Conservation (phyloP, 176 grass and related monocot genomes). For the Calamus simplicifolius region DNA sequence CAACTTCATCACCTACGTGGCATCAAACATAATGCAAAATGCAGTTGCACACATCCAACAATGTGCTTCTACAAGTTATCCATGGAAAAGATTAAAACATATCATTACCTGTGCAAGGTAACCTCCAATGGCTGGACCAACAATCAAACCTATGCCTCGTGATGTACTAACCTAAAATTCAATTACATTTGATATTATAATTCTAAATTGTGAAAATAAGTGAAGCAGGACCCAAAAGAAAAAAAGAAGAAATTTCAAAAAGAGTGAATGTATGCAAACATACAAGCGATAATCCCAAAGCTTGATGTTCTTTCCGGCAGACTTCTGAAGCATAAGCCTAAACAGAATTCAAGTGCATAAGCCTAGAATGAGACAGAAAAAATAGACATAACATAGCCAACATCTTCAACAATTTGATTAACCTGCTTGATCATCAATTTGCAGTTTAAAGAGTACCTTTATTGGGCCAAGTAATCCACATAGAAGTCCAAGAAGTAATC, state of each 20-base stretch:
- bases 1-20: no score
- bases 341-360: slow-evolving; percentile 4
- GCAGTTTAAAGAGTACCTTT: slow-evolving; percentile 38
- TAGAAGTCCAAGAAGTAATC: slow-evolving; percentile 75
- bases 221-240: not conserved
- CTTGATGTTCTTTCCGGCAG: slow-evolving; percentile 39
- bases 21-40: no score
- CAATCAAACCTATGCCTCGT: slow-evolving; percentile 47
- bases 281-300: slow-evolving; percentile 51
- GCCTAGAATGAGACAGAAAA: no score
- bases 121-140: slow-evolving; percentile 67
- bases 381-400: not conserved
- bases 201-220: not conserved
- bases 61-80: no score
- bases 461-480: slow-evolving; percentile 88
- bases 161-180: slow-evolving; percentile 40
- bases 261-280: not conserved
- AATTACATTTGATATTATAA: not conserved
- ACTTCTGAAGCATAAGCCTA: slow-evolving; percentile 77
- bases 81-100: not conserved
- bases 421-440: not conserved
- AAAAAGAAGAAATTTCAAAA: not conserved
- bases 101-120: slow-evolving; percentile 48
- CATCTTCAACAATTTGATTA: not conserved
- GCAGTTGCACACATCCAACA: no score